Evolutionary conservation across 1,284 basidiomycete species (phyloP), one percentile per base, ranked within the genome.

Genomic region (Singerocomus inundabilis): DNA sequence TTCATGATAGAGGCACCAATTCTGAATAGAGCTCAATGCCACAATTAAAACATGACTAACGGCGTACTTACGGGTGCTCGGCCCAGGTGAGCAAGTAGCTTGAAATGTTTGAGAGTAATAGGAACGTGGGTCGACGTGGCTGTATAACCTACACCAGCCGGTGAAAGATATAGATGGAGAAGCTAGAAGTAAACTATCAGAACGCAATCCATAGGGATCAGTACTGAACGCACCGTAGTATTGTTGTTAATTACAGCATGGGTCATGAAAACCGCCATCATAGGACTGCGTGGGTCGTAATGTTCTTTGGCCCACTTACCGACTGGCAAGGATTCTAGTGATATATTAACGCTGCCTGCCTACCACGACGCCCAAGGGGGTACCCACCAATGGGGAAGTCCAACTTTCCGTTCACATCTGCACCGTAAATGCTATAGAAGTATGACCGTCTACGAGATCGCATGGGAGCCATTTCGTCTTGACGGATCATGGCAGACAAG

Each of bases 81-180:
- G 29, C 81, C 84, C 25, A 87, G 67, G 38, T 74, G 76, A 2
- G 85, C 85, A n/a, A 88, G 72, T 18, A 85, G 61, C 62, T 82
- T 77, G 68, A 88, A 88, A 58, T 87, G 85, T 58, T 84, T 82
- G 42, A 88, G 67, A 7, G 86, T 88, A 29, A 87, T 63, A n/a
- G 86, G 86, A 25, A 88, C 81, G 49, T 73, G 78, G 9, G 56
- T 55, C 39, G 59, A 57, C 18, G 55, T 35, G 15, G 61, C 42
- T 45, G 55, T 44, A 34, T 58, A 64, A 32, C 53, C 61, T 33
- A 55, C 58, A 42, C 69, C 70, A 12, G 66, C 55, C 9, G 59
- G 59, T 16, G 63, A 62, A 39, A 80, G 61, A 56, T 76, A 83
- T 35, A 70, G 56, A 53, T 75, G 69, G 36, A 81, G 62, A 52